Conservation (phyloP, 345 rosid genomes). For the Chamaenerion angustifolium region DNA sequence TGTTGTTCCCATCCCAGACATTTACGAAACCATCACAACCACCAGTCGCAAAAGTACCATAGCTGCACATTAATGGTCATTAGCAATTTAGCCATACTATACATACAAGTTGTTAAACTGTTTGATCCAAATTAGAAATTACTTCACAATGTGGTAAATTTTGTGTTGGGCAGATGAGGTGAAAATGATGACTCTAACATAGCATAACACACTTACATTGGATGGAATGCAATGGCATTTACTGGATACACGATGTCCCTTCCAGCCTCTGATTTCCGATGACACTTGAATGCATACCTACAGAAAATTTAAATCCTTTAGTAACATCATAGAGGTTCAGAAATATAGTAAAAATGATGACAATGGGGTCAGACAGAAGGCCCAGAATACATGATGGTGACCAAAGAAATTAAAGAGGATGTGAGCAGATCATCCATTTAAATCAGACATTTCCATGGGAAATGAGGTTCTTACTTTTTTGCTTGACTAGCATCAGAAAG, state of each 20-base stretch:
- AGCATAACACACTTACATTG: constrained; percentile 54
- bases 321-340: background rate
- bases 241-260: constrained; percentile 91
- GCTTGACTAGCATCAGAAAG: constrained; percentile 86
- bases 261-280: constrained; percentile 95
- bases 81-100: constrained; percentile 1
- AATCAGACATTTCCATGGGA: background rate
- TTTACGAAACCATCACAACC: constrained; percentile 98
- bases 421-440: background rate
- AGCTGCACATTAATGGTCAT: constrained; percentile 30
- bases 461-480: constrained; percentile 51
- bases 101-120: no score
- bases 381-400: background rate
- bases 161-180: no score
- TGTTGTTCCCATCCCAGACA: constrained; percentile 98
- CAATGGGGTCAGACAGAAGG: background rate
- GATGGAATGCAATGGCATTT: constrained; percentile 93
- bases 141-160: no score
- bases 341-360: background rate
- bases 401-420: background rate
- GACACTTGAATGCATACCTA: constrained; percentile 99
- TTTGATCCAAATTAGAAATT: no score
- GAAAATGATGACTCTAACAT: no score
- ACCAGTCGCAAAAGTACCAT: constrained; percentile 98
- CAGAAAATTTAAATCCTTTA: constrained; percentile 6